A percentile compares a stretch with the other conserved stretches of the same genome.
Conservation (phyloP, 2,329 filamentous ascomycete species). For the Microsporum audouinii region DNA sequence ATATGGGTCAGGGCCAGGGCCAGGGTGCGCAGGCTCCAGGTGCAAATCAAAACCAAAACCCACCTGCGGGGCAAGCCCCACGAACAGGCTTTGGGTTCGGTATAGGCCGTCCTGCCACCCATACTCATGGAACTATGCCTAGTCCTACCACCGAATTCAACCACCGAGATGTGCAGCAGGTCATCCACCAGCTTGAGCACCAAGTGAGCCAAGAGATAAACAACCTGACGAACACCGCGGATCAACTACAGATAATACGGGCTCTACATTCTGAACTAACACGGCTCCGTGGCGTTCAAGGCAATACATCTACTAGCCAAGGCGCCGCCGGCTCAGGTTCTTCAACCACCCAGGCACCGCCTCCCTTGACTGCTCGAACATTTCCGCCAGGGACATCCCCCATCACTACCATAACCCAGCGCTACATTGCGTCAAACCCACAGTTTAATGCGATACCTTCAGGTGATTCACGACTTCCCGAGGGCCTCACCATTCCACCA, state of each 20-base stretch:
- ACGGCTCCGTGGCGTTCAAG: slow-evolving; percentile 47
- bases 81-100: slow-evolving; percentile 35
- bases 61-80: slow-evolving; percentile 18
- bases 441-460: slow-evolving; percentile 25
- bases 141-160: slow-evolving; percentile 16
- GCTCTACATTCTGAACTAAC: slow-evolving; percentile 56
- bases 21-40: slow-evolving; percentile 25
- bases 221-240: slow-evolving; percentile 50
- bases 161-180: slow-evolving; percentile 38
- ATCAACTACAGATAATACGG: slow-evolving; percentile 58
- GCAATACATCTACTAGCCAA: slow-evolving; percentile 13
- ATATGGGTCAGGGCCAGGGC: slow-evolving; percentile 42
- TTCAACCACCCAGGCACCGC: background rate
- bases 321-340: background rate
- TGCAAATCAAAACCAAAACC: background rate
- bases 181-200: slow-evolving; percentile 56
- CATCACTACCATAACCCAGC: slow-evolving; percentile 19
- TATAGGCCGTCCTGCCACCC: slow-evolving; percentile 23
- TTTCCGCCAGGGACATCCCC: slow-evolving; percentile 1
- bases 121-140: background rate
- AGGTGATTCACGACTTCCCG: slow-evolving; percentile 39
- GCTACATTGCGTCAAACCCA: slow-evolving; percentile 21
- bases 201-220: slow-evolving; percentile 58
- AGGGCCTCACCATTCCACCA: slow-evolving; percentile 41
- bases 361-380: background rate